phyloP scores from a whole-genome alignment of 192 early-diverging fungal genomes.

The Backusella psychrophila region DNA sequence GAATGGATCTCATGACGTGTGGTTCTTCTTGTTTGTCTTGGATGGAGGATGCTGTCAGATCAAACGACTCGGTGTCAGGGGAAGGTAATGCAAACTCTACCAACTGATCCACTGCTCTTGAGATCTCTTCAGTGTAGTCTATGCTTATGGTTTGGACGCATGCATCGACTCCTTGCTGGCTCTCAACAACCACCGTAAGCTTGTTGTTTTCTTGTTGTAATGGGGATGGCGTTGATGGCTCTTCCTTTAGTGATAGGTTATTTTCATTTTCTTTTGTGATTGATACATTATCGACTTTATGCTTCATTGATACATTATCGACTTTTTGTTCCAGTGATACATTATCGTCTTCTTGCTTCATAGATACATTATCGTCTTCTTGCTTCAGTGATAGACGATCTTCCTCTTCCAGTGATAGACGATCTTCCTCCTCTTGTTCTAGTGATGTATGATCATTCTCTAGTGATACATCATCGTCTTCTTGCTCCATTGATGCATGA shows the following conservation, averaged over 20 bases:
- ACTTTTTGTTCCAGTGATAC: not conserved
- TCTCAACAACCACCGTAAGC: not conserved
- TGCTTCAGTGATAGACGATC: not conserved
- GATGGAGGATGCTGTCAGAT: not conserved
- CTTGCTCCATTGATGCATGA: not conserved
- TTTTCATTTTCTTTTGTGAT: not conserved
- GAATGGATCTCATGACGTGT: not conserved
- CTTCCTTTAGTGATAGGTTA: not conserved
- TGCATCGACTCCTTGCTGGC: not conserved
- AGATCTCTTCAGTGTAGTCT: not conserved
- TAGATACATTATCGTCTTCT: not conserved
- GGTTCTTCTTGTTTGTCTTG: not conserved
- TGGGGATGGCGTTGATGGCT: not conserved
- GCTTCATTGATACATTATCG: not conserved
- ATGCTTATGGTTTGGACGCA: not conserved
- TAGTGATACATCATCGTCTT: not conserved
- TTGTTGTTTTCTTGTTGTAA: not conserved
- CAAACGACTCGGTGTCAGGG: not conserved
- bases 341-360: not conserved
- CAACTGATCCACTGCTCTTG: not conserved
- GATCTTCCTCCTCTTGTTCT: too few relatives aligned
- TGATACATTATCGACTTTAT: not conserved
- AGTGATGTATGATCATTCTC: not conserved
- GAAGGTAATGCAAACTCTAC: not conserved
- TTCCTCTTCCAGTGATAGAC: too few relatives aligned